Conservation (phyloP, 2,329 filamentous ascomycete species). For the Exophiala mesophila region DNA sequence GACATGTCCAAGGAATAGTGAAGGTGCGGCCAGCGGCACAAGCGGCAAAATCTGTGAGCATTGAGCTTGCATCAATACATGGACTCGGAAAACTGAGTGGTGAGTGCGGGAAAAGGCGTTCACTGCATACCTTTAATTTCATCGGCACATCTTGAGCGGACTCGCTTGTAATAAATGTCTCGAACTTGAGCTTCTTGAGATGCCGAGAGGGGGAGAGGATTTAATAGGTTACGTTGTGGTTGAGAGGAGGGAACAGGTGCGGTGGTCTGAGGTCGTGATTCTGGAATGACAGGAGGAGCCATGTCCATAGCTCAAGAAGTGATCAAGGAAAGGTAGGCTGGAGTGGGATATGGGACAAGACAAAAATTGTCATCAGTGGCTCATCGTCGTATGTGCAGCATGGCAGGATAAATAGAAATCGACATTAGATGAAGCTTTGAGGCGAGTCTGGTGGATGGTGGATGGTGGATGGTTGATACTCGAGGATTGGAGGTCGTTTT, state of each 20-base stretch:
- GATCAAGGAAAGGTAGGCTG: too few species aligned
- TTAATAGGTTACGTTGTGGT: slow-evolving; percentile 49
- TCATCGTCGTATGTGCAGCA: too few species aligned
- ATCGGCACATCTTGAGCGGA: slow-evolving; percentile 67
- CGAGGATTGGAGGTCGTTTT: too few species aligned
- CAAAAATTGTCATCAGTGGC: too few species aligned
- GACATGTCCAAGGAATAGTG: slow-evolving; percentile 81
- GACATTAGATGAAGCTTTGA: too few species aligned
- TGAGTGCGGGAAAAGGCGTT: not conserved
- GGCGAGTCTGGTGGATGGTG: too few species aligned
- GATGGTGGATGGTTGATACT: too few species aligned
- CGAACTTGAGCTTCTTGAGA: slow-evolving; percentile 77
- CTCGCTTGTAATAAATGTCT: slow-evolving; percentile 73
- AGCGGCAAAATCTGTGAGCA: slow-evolving; percentile 70
- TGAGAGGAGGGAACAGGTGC: slow-evolving; percentile 3
- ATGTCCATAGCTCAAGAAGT: slow-evolving; percentile 20
- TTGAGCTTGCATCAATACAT: not conserved
- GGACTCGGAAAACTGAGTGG: not conserved
- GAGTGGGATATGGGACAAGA: too few species aligned
- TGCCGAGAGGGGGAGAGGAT: slow-evolving; percentile 77
- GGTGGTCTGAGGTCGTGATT: slow-evolving; percentile 3
- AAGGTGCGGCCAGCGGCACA: slow-evolving; percentile 84
- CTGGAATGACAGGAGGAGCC: slow-evolving; percentile 16
- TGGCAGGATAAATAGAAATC: too few species aligned
- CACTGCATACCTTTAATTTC: slow-evolving; percentile 68